Percentiles rank a stretch among this genome's conserved stretches.
These are phyloP conservation scores for Gelatoporia subvermispora DNA, from an alignment of 768 basidiomycete genomes.

Conservation along the genomic window DNA sequence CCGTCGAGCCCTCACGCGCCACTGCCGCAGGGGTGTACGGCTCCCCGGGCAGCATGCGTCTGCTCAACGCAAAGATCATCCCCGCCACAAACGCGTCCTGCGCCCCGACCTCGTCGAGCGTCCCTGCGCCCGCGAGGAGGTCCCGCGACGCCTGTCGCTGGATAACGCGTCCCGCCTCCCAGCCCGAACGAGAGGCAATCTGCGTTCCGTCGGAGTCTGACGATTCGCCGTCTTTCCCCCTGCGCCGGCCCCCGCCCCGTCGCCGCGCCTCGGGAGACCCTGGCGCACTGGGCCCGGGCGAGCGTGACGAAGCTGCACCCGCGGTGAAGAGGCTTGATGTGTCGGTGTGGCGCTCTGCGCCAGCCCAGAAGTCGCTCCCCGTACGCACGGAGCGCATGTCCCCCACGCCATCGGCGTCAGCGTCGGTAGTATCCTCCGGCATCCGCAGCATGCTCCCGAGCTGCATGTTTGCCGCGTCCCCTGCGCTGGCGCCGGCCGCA, in stretches of 20 bases:
- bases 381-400: slow-evolving; percentile 48
- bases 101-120: slow-evolving; percentile 70
- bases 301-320: slow-evolving; percentile 7
- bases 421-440: background rate
- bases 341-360: slow-evolving; percentile 41
- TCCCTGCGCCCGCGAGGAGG: background rate
- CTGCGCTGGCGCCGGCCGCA: slow-evolving; percentile 16
- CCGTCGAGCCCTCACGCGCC: slow-evolving; percentile 18
- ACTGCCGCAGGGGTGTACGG: slow-evolving; percentile 56
- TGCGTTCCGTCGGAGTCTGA: slow-evolving; percentile 57
- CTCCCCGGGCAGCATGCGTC: slow-evolving; percentile 64
- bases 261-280: background rate
- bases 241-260: slow-evolving; percentile 5
- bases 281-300: background rate
- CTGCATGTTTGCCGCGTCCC: background rate
- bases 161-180: slow-evolving; percentile 25
- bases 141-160: slow-evolving; percentile 1
- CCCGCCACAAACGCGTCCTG: slow-evolving; percentile 84
- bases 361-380: slow-evolving; percentile 77
- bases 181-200: slow-evolving; percentile 32
- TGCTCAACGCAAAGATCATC: slow-evolving; percentile 79
- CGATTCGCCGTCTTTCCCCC: slow-evolving; percentile 22
- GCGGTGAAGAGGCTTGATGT: slow-evolving; percentile 55
- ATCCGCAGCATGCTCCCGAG: background rate
- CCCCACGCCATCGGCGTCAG: slow-evolving; percentile 9